These are phyloP conservation scores for Macrophomina tecta DNA, from an alignment of 2,329 filamentous ascomycete species.

Conservation along the genomic window DNA sequence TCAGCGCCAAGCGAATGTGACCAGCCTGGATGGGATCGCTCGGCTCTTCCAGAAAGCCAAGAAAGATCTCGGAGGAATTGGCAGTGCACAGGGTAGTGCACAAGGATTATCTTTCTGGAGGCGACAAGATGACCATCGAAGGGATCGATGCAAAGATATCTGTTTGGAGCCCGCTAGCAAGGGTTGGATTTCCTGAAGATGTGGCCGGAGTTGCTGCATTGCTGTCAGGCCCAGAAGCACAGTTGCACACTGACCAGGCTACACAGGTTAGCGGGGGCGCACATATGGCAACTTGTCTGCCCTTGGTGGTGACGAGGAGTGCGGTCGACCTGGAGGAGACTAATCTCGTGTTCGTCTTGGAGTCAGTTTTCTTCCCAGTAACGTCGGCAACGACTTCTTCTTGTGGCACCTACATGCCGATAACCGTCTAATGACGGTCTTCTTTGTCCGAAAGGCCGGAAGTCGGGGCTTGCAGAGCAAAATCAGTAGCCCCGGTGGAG, in stretches of 20 bases:
- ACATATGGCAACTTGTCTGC: conserved; percentile 2
- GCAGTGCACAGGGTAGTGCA: conserved; percentile 49
- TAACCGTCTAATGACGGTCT: too few relatives aligned
- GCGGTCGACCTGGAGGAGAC: neutral
- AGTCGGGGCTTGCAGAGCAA: too few relatives aligned
- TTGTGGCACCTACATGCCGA: too few relatives aligned
- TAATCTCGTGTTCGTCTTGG: too few relatives aligned
- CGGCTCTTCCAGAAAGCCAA: conserved; percentile 46
- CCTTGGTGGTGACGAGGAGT: too few relatives aligned
- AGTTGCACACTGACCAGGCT: conserved; percentile 7
- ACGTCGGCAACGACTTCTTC: too few relatives aligned
- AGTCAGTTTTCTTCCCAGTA: too few relatives aligned
- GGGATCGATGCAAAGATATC: neutral
- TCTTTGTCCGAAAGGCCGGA: too few relatives aligned
- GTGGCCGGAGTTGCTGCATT: conserved; percentile 1
- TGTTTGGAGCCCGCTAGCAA: neutral
- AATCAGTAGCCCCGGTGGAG: too few relatives aligned
- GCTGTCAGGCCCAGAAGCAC: conserved; percentile 12
- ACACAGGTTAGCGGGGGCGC: conserved; percentile 8
- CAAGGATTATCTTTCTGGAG: conserved; percentile 6
- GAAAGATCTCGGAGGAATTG: conserved; percentile 48
- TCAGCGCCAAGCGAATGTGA: conserved; percentile 42
- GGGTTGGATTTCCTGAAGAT: conserved; percentile 2
- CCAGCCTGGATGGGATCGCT: conserved; percentile 39
- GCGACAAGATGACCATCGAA: neutral